Conservation (phyloP, 352 stramenopile species). For the Globisporangium cylindrosporum region DNA sequence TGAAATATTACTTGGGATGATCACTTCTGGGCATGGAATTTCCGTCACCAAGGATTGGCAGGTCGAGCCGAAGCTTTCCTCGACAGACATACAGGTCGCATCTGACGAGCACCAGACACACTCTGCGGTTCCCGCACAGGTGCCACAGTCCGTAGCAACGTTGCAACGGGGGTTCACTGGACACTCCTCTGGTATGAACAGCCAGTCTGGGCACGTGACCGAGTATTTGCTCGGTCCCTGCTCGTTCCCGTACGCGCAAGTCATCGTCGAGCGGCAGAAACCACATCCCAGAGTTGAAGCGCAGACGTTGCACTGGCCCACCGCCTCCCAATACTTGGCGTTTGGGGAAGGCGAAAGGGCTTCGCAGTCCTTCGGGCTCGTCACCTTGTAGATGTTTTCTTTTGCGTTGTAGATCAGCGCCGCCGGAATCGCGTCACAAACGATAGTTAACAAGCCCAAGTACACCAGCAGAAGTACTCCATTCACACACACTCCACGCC, state of each 20-base stretch:
- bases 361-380: slow-evolving; percentile 36
- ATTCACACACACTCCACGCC: not conserved
- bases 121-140: slow-evolving; percentile 53
- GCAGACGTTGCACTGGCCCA: slow-evolving; percentile 73
- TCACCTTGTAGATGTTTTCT: not conserved
- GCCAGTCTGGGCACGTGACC: slow-evolving; percentile 59
- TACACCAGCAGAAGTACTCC: slow-evolving; percentile 7
- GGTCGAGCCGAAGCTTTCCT: slow-evolving; percentile 77
- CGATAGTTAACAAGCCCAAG: slow-evolving; percentile 16
- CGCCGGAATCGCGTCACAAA: slow-evolving; percentile 6
- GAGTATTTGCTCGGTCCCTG: slow-evolving; percentile 33
- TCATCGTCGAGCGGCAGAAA: slow-evolving; percentile 91
- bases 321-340: slow-evolving; percentile 57
- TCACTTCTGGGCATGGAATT: slow-evolving; percentile 70
- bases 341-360: slow-evolving; percentile 46
- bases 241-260: slow-evolving; percentile 70
- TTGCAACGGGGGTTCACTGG: slow-evolving; percentile 65
- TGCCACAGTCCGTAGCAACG: slow-evolving; percentile 45
- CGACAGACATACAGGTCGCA: slow-evolving; percentile 75
- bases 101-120: slow-evolving; percentile 92
- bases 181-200: slow-evolving; percentile 56
- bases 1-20: slow-evolving; percentile 62
- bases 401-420: not conserved
- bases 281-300: slow-evolving; percentile 66
- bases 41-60: slow-evolving; percentile 87